A percentile compares a stretch with the other conserved stretches of the same genome.
Conservation (phyloP, 1,284 basidiomycete species). For the Ceratorhiza oryzae-sativae region DNA sequence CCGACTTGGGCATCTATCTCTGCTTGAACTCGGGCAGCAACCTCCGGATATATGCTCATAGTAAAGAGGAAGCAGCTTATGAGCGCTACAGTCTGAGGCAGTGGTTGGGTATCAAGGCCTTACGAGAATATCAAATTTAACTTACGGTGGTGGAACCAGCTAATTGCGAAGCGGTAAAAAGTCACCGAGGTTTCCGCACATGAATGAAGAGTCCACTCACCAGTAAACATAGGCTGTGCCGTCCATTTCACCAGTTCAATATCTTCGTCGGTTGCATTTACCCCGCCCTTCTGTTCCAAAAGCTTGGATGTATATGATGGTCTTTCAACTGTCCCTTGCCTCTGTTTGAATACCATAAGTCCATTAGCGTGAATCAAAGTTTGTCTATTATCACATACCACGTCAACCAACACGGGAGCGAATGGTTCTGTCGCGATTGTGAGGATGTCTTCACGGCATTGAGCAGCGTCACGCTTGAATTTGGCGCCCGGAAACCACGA, state of each 20-base stretch:
- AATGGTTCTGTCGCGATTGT: background rate
- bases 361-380: too few relatives aligned
- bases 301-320: slow-evolving; percentile 18
- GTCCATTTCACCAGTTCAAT: slow-evolving; percentile 28
- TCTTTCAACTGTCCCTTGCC: background rate
- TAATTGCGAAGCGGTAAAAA: background rate
- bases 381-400: too few relatives aligned
- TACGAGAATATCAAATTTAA: background rate
- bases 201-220: background rate
- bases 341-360: background rate
- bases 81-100: slow-evolving; percentile 13
- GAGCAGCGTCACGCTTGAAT: background rate
- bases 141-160: slow-evolving; percentile 19
- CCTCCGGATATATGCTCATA: slow-evolving; percentile 38
- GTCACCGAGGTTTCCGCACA: too few relatives aligned
- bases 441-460: background rate
- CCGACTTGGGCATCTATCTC: slow-evolving; percentile 39
- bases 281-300: slow-evolving; percentile 21
- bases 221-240: slow-evolving; percentile 14
- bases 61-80: slow-evolving; percentile 27
- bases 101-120: background rate
- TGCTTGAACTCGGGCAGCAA: background rate
- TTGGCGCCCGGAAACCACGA: slow-evolving; percentile 17
- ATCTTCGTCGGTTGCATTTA: slow-evolving; percentile 7
- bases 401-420: background rate